Base-by-base conservation (phyloP, 1,139 yeast genomes). In the Candida pseudoviswanathii region DNA sequence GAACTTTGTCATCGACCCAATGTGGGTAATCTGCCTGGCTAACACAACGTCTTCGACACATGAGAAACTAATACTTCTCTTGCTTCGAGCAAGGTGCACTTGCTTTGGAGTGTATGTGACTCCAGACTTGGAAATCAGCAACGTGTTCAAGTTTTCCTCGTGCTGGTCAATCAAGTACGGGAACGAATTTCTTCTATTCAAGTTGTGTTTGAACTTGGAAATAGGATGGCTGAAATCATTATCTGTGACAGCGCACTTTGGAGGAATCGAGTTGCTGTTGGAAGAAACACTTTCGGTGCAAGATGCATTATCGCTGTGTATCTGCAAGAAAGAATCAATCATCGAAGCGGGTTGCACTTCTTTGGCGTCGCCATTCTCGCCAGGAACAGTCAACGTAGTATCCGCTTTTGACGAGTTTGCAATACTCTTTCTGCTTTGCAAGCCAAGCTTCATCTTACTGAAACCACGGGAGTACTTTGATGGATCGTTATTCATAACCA, bases 121-220 rank as follows among this genome's bases (percentile, higher is more conserved):
- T 11, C 45, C 38, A 26, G 31, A 30, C 32, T 46, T 54, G 24
- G 47, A 45, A 27, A 47, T 47, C n/a, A 54, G 73, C 41, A 73
- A 58, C 1, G 65, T 60, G 46, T 68, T 66, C 29, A 71, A 56
- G 47, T 51, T 56, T 31, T 47, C 49, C 42, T 54, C 58, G 31
- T 52, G 43, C 33, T 46, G 49, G 33, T 48, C 43, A 27, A 44
- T 26, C 6, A 66, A 45, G 40, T 63, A 66, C 2, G 85, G 85
- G 46, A 55, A 72, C 1, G 85, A 79, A 47, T 68, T 67, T 46
- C 85, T 65, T 52, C 84, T 62, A 46, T 72, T 70, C 50, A 77
- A 59, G 10, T 62, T 63, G 21, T 49, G 49, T 34, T 60, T 62
- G 43, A 69, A 61, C n/a, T 49, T 43, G 5, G 32, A 48, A 32